Conservation (phyloP, 177 flowering plant species). For the Tripterygium wilfordii region DNA sequence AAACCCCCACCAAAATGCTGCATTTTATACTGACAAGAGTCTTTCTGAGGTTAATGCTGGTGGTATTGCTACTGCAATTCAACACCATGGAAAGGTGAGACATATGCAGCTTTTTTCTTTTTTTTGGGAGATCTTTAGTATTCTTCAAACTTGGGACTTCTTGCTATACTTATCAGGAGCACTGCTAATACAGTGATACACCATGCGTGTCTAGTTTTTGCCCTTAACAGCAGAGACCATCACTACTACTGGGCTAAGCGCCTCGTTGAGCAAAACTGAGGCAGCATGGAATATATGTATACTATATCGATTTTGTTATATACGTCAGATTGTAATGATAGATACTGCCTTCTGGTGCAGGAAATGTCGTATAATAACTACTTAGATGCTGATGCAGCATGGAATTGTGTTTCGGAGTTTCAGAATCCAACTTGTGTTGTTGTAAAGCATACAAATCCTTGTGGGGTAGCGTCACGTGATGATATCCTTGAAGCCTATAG, state of each 20-base stretch:
- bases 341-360: slow-evolving; percentile 50
- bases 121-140: too few species aligned
- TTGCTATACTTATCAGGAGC: not conserved
- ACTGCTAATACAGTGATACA: too few species aligned
- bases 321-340: slow-evolving; percentile 1
- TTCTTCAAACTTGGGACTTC: not conserved
- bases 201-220: too few species aligned
- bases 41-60: slow-evolving; percentile 86
- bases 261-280: too few species aligned
- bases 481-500: slow-evolving; percentile 92
- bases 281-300: too few species aligned
- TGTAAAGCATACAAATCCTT: slow-evolving; percentile 98
- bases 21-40: slow-evolving; percentile 88
- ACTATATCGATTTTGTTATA: not conserved
- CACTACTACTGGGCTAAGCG: too few species aligned
- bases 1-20: slow-evolving; percentile 97
- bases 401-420: slow-evolving; percentile 95
- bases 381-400: slow-evolving; percentile 97
- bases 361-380: slow-evolving; percentile 99
- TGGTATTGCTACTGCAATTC: slow-evolving; percentile 91
- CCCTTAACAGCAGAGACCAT: too few species aligned
- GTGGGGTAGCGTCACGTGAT: slow-evolving; percentile 95
- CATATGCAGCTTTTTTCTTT: not conserved
- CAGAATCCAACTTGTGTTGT: slow-evolving; percentile 87
- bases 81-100: slow-evolving; percentile 94